These are phyloP conservation scores for Penicillium bialowiezense DNA, from an alignment of 495 filamentous ascomycete species.

Conservation along the genomic window DNA sequence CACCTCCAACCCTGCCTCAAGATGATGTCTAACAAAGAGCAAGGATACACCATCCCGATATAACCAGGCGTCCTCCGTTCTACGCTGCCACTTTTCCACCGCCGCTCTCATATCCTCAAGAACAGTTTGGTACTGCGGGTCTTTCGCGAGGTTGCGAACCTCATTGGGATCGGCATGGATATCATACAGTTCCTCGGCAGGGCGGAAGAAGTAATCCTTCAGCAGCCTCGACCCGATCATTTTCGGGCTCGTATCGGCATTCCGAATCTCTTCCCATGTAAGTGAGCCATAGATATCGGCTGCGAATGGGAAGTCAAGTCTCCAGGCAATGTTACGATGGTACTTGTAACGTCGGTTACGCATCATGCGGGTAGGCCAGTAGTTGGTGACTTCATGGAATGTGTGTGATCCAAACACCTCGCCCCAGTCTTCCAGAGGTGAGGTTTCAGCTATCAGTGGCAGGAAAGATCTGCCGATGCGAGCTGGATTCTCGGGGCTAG, in stretches of 20 bases:
- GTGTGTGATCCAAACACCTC: slow-evolving; percentile 46
- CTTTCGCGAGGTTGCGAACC: slow-evolving; percentile 31
- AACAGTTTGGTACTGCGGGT: slow-evolving; percentile 18
- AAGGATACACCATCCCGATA: slow-evolving; percentile 39
- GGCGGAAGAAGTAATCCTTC: slow-evolving; percentile 38
- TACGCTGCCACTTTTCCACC: slow-evolving; percentile 37
- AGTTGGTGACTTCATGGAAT: slow-evolving; percentile 49
- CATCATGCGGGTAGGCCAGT: slow-evolving; percentile 45
- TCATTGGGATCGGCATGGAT: slow-evolving; percentile 37
- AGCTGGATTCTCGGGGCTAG: neutral
- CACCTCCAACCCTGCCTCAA: slow-evolving; percentile 34
- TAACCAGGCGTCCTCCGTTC: slow-evolving; percentile 42
- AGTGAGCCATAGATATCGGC: slow-evolving; percentile 43
- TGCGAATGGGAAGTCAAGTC: slow-evolving; percentile 46
- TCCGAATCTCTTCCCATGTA: slow-evolving; percentile 43
- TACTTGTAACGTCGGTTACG: slow-evolving; percentile 43
- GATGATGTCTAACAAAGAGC: slow-evolving; percentile 27
- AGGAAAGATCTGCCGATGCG: slow-evolving; percentile 36
- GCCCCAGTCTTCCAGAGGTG: slow-evolving; percentile 22
- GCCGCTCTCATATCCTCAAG: slow-evolving; percentile 26
- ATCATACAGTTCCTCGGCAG: slow-evolving; percentile 43
- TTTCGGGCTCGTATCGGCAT: slow-evolving; percentile 22
- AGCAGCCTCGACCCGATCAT: slow-evolving; percentile 36
- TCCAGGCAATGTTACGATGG: slow-evolving; percentile 45
- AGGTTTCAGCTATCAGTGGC: slow-evolving; percentile 25